A percentile compares a stretch with the other conserved stretches of the same genome.
Conservation (phyloP, 208 protist genomes). For the Leishmania braziliensis region DNA sequence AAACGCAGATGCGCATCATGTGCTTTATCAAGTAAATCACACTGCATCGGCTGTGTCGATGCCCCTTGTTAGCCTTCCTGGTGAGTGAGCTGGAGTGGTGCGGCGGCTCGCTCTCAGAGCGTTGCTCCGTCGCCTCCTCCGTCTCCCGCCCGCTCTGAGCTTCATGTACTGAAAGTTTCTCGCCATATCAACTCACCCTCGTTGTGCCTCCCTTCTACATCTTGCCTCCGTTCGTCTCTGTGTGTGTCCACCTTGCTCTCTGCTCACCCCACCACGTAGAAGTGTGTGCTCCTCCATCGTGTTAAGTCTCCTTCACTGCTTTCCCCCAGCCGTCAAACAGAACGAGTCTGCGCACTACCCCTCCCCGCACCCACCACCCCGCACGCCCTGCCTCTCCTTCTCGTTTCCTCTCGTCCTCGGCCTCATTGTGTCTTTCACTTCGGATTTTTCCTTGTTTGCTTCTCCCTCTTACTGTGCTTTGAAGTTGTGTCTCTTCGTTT, state of each 20-base stretch:
- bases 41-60: too few relatives aligned
- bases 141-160: background rate
- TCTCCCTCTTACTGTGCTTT: background rate
- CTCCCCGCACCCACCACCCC: background rate
- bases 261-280: background rate
- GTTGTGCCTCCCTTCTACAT: background rate
- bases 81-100: background rate
- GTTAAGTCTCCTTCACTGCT: background rate
- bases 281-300: background rate
- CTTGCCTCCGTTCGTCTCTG: background rate
- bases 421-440: conserved; percentile 4
- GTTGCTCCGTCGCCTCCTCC: background rate
- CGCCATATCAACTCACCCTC: background rate
- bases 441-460: conserved; percentile 1
- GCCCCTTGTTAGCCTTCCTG: background rate
- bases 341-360: conserved; percentile 2
- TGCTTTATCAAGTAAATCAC: background rate
- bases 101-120: background rate
- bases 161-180: background rate
- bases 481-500: background rate
- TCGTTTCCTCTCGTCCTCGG: background rate
- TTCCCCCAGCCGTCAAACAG: background rate
- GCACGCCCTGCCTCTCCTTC: background rate
- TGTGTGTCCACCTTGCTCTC: background rate
- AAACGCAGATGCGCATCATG: background rate